Percentiles rank a stretch among this genome's conserved stretches.
Conservation (phyloP, 2,329 filamentous ascomycete species). For the Cladophialophora chaetospira region DNA sequence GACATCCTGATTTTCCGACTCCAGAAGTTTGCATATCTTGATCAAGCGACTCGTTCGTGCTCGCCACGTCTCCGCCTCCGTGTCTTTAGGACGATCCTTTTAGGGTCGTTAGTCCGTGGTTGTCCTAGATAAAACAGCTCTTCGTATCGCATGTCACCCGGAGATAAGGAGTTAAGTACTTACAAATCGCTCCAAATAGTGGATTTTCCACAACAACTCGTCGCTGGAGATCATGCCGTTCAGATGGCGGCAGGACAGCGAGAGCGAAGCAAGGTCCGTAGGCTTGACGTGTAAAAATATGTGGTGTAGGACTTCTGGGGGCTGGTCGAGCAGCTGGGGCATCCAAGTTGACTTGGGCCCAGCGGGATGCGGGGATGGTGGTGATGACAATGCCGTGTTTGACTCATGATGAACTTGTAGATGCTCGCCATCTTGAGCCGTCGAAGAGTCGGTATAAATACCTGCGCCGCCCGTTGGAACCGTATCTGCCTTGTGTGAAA, state of each 20-base stretch:
- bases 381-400: background rate
- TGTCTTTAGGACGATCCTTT: conserved; percentile 25
- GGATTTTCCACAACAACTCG: conserved; percentile 59
- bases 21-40: conserved; percentile 49
- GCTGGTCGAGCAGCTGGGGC: conserved; percentile 44
- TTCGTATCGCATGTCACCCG: too few relatives aligned
- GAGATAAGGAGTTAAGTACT: conserved; percentile 32
- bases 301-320: conserved; percentile 64
- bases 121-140: too few relatives aligned
- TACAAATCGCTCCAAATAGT: conserved; percentile 63
- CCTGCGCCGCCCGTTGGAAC: too few relatives aligned
- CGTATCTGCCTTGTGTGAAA: too few relatives aligned
- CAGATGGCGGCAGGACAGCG: conserved; percentile 56
- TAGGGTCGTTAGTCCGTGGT: conserved; percentile 15
- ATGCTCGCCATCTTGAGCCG: too few relatives aligned
- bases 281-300: conserved; percentile 61
- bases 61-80: conserved; percentile 40
- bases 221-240: conserved; percentile 61
- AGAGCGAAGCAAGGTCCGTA: conserved; percentile 57
- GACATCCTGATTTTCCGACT: conserved; percentile 42
- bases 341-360: conserved; percentile 18
- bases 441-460: too few relatives aligned
- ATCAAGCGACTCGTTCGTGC: conserved; percentile 39
- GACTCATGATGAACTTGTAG: too few relatives aligned
- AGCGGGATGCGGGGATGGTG: background rate